Evolutionary conservation across 345 rosid genomes (phyloP).

Genomic region (Laguncularia racemosa): DNA sequence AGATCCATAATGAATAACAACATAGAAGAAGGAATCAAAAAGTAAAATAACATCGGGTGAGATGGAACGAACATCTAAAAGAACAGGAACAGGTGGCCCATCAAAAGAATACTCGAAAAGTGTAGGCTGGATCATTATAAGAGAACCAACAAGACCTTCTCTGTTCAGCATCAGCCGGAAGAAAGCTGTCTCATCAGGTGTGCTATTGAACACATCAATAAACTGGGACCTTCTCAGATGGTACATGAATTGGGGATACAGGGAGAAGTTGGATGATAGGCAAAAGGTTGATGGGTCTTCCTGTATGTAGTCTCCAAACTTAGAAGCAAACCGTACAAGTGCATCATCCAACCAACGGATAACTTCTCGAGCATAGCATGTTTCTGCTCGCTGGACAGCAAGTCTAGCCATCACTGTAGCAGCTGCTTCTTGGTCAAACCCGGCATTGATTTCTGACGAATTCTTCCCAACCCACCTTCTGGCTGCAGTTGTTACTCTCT

Average conservation of each 20-base stretch:
- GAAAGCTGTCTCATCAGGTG: conserved; percentile 87
- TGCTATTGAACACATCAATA: conserved; percentile 81
- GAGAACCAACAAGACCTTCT: conserved; percentile 83
- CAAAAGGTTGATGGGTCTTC: conserved; percentile 96
- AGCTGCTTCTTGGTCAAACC: conserved; percentile 98
- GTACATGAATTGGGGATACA: conserved; percentile 95
- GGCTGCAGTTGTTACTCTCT: conserved; percentile 87
- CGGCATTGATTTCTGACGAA: conserved; percentile 65
- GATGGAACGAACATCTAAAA: conserved; percentile 80
- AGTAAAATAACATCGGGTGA: conserved; percentile 72
- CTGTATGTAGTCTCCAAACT: conserved; percentile 77
- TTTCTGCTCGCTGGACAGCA: conserved; percentile 72
- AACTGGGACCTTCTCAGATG: conserved; percentile 94
- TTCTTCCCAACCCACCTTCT: conserved; percentile 87
- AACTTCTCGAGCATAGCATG: conserved; percentile 66
- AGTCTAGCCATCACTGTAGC: conserved; percentile 93
- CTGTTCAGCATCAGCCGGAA: conserved; percentile 84
- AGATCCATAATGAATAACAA: conserved; percentile 84
- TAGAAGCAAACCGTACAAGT: conserved; percentile 66
- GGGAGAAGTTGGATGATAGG: conserved; percentile 78
- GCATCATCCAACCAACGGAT: conserved; percentile 87
- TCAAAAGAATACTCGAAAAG: conserved; percentile 83
- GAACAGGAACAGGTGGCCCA: conserved; percentile 93
- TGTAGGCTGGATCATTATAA: conserved; percentile 94
- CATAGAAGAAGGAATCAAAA: conserved; percentile 85